Evolutionary conservation across 192 early-diverging fungal genomes (phyloP).

Genomic region (Cetraspora pellucida): DNA sequence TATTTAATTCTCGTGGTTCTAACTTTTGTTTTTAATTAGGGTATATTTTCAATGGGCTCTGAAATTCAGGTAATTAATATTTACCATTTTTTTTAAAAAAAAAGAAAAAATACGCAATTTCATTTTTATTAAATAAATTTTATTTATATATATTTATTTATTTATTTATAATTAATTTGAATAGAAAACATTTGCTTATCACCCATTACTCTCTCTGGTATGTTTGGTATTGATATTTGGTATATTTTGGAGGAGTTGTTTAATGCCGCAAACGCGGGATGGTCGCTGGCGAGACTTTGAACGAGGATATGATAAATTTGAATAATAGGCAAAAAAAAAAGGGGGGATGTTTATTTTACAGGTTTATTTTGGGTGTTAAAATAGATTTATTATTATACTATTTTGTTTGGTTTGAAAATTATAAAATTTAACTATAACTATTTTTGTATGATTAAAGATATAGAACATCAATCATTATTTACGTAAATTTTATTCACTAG

Average conservation of each 20-base stretch:
- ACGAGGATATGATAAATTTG: neutral
- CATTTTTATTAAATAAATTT: neutral
- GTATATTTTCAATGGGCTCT: neutral
- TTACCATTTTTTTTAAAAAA: too few species aligned
- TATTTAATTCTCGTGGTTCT: neutral
- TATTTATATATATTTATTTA: neutral
- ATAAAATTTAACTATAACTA: too few species aligned
- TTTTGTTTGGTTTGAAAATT: too few species aligned
- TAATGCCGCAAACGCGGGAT: neutral
- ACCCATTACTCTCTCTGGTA: neutral
- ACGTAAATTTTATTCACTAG: too few species aligned
- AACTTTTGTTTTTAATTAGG: neutral
- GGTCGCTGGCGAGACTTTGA: neutral
- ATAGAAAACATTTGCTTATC: neutral
- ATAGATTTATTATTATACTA: too few species aligned
- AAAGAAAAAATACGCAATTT: neutral
- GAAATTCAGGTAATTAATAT: neutral
- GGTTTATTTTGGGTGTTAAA: too few species aligned
- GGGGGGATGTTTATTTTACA: too few species aligned
- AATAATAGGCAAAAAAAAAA: neutral
- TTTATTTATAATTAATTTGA: neutral
- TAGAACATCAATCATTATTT: too few species aligned
- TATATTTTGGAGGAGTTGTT: constrained; percentile 1
- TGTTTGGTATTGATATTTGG: neutral
- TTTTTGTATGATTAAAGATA: too few species aligned